Evolutionary conservation across 108 stramenopile species (phyloP).

Genomic region (Cyclostephanos tholiformis): DNA sequence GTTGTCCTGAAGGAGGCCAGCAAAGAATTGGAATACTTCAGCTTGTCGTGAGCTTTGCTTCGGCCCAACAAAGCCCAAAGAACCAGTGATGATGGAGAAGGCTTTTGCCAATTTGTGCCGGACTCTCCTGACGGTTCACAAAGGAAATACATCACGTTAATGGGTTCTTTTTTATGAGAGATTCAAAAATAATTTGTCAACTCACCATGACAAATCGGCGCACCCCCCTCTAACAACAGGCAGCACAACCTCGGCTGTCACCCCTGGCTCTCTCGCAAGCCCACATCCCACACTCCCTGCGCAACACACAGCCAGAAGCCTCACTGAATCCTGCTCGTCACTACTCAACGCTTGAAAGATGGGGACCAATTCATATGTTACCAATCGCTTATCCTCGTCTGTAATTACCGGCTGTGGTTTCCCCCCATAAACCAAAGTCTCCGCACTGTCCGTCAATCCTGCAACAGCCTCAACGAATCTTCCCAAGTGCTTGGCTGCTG

Average conservation of each 20-base stretch:
- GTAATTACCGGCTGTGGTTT: slow-evolving; percentile 20
- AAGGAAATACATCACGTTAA: too few relatives aligned
- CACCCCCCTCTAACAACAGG: slow-evolving; percentile 77
- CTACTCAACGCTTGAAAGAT: slow-evolving; percentile 77
- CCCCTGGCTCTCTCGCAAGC: slow-evolving; percentile 54
- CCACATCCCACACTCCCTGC: slow-evolving; percentile 73
- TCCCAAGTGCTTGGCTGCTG: slow-evolving; percentile 83
- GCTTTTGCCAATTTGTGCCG: slow-evolving; percentile 89
- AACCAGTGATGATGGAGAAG: slow-evolving; percentile 76
- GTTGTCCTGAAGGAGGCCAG: slow-evolving; percentile 79
- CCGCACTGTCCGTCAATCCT: slow-evolving; percentile 47
- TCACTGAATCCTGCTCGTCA: slow-evolving; percentile 97
- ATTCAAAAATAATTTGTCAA: too few relatives aligned
- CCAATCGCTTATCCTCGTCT: slow-evolving; percentile 38
- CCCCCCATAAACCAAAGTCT: slow-evolving; percentile 33
- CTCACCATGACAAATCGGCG: slow-evolving; percentile 87
- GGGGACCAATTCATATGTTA: slow-evolving; percentile 61
- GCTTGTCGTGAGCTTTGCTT: slow-evolving; percentile 31
- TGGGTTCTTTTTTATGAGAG: too few relatives aligned
- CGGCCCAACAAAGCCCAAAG: slow-evolving; percentile 62
- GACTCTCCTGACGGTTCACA: slow-evolving; percentile 70
- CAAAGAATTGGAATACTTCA: slow-evolving; percentile 75
- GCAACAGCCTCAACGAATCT: slow-evolving; percentile 55
- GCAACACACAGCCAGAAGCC: slow-evolving; percentile 86
- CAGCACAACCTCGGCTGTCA: slow-evolving; percentile 66